Evolutionary conservation across 495 filamentous ascomycete genomes (phyloP).

Genomic region (Talaromyces stipitatus): DNA sequence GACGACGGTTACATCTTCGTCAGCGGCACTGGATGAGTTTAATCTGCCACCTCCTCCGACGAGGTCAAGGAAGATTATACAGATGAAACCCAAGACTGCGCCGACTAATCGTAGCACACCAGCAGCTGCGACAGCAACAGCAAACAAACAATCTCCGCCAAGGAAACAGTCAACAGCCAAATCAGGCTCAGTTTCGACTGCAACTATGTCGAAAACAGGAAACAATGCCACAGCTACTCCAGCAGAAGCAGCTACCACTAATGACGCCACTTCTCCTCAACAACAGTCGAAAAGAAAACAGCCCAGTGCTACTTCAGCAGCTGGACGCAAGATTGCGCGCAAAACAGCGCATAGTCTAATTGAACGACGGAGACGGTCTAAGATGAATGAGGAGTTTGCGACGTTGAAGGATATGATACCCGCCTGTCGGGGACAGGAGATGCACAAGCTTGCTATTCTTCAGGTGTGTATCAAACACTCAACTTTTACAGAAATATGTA

Average conservation of each 20-base stretch:
- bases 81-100: conserved; percentile 68
- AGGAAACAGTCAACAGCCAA: conserved; percentile 6
- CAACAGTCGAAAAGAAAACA: conserved; percentile 57
- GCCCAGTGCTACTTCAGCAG: conserved; percentile 59
- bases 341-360: conserved; percentile 97
- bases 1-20: conserved; percentile 34
- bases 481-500: background rate
- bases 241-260: conserved; percentile 11
- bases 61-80: conserved; percentile 89
- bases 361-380: conserved; percentile 80
- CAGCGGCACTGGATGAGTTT: conserved; percentile 49
- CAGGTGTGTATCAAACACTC: conserved; percentile 52
- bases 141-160: conserved; percentile 11
- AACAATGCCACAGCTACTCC: conserved; percentile 15
- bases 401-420: conserved; percentile 94
- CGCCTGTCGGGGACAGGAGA: conserved; percentile 80
- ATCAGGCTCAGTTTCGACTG: background rate
- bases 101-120: conserved; percentile 16
- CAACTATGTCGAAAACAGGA: conserved; percentile 12
- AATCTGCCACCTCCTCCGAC: conserved; percentile 88
- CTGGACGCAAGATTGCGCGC: conserved; percentile 83
- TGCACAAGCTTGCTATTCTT: conserved; percentile 96
- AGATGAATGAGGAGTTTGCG: conserved; percentile 99
- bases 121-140: conserved; percentile 13
- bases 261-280: background rate